Evolutionary conservation across 257 asterid genomes (phyloP).

Genomic region (Solanum dulcamara): DNA sequence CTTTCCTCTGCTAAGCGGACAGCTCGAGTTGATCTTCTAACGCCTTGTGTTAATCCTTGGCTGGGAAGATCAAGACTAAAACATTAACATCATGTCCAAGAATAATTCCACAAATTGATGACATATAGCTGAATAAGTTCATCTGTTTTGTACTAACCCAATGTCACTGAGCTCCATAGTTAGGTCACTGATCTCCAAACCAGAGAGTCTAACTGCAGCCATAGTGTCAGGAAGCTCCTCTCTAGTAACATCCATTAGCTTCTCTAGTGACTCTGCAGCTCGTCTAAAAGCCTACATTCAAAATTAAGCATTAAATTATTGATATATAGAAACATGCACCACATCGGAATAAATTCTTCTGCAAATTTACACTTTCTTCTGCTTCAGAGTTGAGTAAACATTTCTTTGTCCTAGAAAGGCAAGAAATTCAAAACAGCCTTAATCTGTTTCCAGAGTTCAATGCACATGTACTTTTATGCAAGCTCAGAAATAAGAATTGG

Average conservation of each 20-base stretch:
- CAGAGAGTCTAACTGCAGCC: conserved; percentile 93
- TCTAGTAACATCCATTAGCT: conserved; percentile 67
- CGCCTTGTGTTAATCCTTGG: conserved; percentile 77
- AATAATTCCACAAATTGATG: neutral
- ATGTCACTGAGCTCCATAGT: conserved; percentile 92
- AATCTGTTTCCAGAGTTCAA: neutral
- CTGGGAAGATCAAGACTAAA: conserved; percentile 15
- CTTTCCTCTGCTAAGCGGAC: conserved; percentile 75
- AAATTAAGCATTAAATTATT: neutral
- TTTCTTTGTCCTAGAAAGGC: neutral
- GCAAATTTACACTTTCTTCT: neutral
- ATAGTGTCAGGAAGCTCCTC: conserved; percentile 92
- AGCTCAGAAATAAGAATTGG: neutral
- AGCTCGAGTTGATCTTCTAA: conserved; percentile 69
- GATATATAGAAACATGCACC: neutral
- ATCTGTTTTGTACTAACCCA: conserved; percentile 33
- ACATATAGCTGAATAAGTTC: neutral
- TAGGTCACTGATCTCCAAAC: conserved; percentile 90
- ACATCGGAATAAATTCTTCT: neutral
- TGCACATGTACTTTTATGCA: neutral
- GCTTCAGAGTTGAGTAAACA: neutral
- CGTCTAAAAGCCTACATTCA: conserved; percentile 62
- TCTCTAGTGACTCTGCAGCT: conserved; percentile 75
- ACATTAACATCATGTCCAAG: neutral
- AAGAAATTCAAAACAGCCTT: neutral